Conservation (phyloP, 2,329 filamentous ascomycete genomes). For the Penicillium sumatraense region DNA sequence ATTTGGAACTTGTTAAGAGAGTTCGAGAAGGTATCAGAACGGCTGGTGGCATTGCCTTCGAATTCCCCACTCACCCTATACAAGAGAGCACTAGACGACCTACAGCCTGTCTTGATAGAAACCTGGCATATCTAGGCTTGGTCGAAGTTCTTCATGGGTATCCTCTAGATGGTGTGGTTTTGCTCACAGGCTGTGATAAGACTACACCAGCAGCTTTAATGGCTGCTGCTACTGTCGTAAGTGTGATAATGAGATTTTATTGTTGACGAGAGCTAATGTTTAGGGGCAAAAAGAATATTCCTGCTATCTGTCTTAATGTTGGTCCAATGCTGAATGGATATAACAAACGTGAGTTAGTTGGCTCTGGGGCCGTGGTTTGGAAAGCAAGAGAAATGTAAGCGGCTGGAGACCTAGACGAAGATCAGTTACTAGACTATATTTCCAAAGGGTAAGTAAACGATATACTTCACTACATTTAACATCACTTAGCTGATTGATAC, state of each 20-base stretch:
- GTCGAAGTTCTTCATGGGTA: constrained; percentile 56
- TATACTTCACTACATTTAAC: neutral
- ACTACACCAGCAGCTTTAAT: constrained; percentile 57
- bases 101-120: constrained; percentile 56
- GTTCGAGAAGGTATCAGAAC: constrained; percentile 56
- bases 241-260: constrained; percentile 7
- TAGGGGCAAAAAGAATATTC: constrained; percentile 47
- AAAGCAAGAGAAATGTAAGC: constrained; percentile 54
- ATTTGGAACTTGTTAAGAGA: constrained; percentile 54
- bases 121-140: constrained; percentile 53
- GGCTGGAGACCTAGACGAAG: constrained; percentile 51
- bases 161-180: constrained; percentile 56
- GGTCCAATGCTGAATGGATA: constrained; percentile 60
- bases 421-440: constrained; percentile 53
- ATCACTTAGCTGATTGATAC: too few species aligned
- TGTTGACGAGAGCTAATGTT: neutral
- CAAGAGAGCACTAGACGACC: constrained; percentile 55
- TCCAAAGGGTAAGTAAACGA: constrained; percentile 45
- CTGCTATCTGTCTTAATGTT: constrained; percentile 57
- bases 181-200: constrained; percentile 59
- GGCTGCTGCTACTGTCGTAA: constrained; percentile 56
- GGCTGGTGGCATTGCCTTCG: constrained; percentile 56
- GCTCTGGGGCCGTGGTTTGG: constrained; percentile 55
- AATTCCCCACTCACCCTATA: constrained; percentile 59
- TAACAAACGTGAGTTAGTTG: constrained; percentile 45